Evolutionary conservation across 2,329 filamentous ascomycete genomes (phyloP).

Genomic region (Pseudogymnoascus verrucosus): DNA sequence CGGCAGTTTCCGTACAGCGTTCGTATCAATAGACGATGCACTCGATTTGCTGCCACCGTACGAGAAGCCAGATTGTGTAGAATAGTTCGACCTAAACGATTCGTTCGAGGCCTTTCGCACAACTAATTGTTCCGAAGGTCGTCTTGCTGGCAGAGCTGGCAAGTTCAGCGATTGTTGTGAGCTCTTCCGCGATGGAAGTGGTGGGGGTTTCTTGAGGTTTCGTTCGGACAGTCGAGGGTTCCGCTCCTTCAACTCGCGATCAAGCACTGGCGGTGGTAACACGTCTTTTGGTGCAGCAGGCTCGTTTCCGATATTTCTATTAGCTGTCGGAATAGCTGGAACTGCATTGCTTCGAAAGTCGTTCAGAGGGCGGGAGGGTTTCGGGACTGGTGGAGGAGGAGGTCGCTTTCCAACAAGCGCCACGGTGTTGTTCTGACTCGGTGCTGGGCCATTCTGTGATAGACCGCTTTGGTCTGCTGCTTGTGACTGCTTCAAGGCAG

Average conservation of each 20-base stretch:
- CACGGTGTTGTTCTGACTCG: constrained; percentile 49
- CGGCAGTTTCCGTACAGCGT: constrained; percentile 42
- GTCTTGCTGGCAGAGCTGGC: constrained; percentile 44
- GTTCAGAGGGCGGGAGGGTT: constrained; percentile 30
- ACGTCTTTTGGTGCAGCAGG: constrained; percentile 18
- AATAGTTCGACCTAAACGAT: constrained; percentile 48
- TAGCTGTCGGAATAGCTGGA: constrained; percentile 21
- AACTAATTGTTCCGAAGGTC: constrained; percentile 35
- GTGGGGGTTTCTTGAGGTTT: constrained; percentile 20
- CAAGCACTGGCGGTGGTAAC: constrained; percentile 24
- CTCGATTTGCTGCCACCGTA: constrained; percentile 39
- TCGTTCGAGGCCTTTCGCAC: constrained; percentile 48
- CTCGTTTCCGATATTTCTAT: constrained; percentile 21
- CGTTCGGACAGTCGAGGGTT: constrained; percentile 21
- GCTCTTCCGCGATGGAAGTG: constrained; percentile 25
- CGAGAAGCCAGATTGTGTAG: constrained; percentile 46
- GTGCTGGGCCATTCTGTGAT: constrained; percentile 8
- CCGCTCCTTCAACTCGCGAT: constrained; percentile 18
- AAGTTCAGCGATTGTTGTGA: constrained; percentile 29
- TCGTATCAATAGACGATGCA: constrained; percentile 32
- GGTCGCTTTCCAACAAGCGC: constrained; percentile 34
- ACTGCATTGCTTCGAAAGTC: constrained; percentile 31
- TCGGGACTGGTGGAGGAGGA: constrained; percentile 24
- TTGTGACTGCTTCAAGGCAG: constrained; percentile 45
- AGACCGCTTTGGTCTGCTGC: constrained; percentile 6